Evolutionary conservation across 768 basidiomycete genomes (phyloP).

Genomic region (Serendipita sp.): DNA sequence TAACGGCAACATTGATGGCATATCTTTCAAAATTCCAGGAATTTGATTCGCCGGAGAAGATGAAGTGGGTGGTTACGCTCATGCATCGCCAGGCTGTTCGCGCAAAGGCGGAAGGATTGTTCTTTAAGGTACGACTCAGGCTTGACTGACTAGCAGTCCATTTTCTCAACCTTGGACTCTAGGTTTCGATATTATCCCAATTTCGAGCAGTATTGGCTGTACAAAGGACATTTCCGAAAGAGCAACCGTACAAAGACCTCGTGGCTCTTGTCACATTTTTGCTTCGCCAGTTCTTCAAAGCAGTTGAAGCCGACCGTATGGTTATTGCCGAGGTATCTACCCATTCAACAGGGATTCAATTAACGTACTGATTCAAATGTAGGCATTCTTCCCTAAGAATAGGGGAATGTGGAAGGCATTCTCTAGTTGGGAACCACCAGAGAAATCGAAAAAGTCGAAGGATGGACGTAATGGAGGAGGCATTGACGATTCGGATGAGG

Average conservation of each 20-base stretch:
- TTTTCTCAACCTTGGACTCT: slow-evolving; percentile 5
- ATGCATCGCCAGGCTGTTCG: slow-evolving; percentile 84
- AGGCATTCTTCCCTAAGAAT: slow-evolving; percentile 87
- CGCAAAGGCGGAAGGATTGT: slow-evolving; percentile 85
- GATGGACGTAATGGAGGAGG: slow-evolving; percentile 13
- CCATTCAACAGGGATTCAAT: slow-evolving; percentile 13
- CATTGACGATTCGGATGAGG: not conserved
- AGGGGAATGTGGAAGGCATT: slow-evolving; percentile 73
- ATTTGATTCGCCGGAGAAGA: slow-evolving; percentile 59
- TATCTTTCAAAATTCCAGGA: slow-evolving; percentile 78
- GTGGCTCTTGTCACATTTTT: slow-evolving; percentile 71
- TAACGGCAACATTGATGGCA: slow-evolving; percentile 66
- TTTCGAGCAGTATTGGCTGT: slow-evolving; percentile 80
- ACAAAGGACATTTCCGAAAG: slow-evolving; percentile 60
- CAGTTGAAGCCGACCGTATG: slow-evolving; percentile 67
- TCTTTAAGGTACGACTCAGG: slow-evolving; percentile 62
- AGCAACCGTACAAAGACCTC: slow-evolving; percentile 70
- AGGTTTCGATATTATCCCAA: slow-evolving; percentile 81
- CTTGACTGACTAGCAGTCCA: not conserved
- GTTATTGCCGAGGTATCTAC: slow-evolving; percentile 68
- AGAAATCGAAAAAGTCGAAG: slow-evolving; percentile 17
- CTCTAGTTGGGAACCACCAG: slow-evolving; percentile 56
- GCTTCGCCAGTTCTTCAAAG: slow-evolving; percentile 89
- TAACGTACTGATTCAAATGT: not conserved
- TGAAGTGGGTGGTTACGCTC: slow-evolving; percentile 79